Evolutionary conservation across 2,329 filamentous ascomycete species (phyloP), one percentile per base, ranked within the genome.

Genomic region (Myriosclerotinia duriaeana): DNA sequence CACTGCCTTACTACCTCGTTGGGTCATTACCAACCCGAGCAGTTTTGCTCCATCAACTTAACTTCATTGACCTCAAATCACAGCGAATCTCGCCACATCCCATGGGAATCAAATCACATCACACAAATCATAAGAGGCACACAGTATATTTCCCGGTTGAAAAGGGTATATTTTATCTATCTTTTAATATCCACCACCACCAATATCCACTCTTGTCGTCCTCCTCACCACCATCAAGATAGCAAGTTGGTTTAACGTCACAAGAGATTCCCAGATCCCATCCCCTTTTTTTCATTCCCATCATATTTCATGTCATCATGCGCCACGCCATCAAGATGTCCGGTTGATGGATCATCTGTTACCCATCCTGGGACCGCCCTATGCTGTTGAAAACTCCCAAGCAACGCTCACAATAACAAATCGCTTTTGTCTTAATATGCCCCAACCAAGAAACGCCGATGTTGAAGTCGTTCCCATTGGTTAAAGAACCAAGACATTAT

Each of bases 381-480:
- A 74, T 75, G 72, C 73, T 75, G 73, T 76, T 75, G 73, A 76
- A 76, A 68, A 69, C 40, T 61, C 56, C 64, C 40, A 65, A 66
- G 68, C 53, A 58, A 61, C 62, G 59, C 58, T 60, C 56, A 53
- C 54, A 62, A 66, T 62, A 55, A 65, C 67, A 66, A 69, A 52
- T 67, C 72, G 67, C 73, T 75, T 74, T 76, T 75, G 68, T 74
- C 70, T 74, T 73, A 69, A 60, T 7, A 70, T 72, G 68, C 74
- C 74, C 69, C 66, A 61, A 59, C 64, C 58, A 66, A 75, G 71
- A 74, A 78, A 79, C 77, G 79, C 80, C 79, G 78, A 81, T 82
- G 79, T 82, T 81, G 79, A 82, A 79, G 80, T 82, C 79, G 80
- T 81, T 69, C 74, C 72, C 69, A 71, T 66, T 68, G 68, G 69